Conservation (phyloP, 495 filamentous ascomycete species). For the Penicillium manginii region DNA sequence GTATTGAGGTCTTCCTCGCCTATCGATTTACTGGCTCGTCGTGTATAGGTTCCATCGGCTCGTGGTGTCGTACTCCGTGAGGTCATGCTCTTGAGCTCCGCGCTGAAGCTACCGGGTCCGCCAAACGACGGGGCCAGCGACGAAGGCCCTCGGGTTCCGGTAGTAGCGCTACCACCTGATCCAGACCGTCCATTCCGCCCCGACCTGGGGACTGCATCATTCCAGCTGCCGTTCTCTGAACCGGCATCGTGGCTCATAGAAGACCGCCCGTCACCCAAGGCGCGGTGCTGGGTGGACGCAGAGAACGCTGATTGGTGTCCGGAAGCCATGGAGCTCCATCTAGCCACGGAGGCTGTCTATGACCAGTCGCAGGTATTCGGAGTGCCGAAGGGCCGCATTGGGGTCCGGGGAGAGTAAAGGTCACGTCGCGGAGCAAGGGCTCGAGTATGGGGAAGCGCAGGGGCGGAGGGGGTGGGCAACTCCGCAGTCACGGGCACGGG, state of each 20-base stretch:
- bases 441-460: conserved; percentile 31
- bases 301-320: conserved; percentile 57
- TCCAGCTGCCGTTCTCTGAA: conserved; percentile 50
- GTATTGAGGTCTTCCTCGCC: conserved; percentile 61
- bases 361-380: conserved; percentile 40
- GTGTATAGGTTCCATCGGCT: conserved; percentile 58
- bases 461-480: conserved; percentile 19
- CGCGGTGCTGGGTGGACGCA: conserved; percentile 69
- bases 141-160: conserved; percentile 58
- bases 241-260: conserved; percentile 59
- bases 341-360: conserved; percentile 44
- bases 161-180: conserved; percentile 63
- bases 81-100: conserved; percentile 79
- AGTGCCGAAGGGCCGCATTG: conserved; percentile 43
- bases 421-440: conserved; percentile 32
- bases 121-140: conserved; percentile 67
- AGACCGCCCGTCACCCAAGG: conserved; percentile 59
- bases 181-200: conserved; percentile 55
- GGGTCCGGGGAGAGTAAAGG: conserved; percentile 20
- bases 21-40: conserved; percentile 64
- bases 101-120: conserved; percentile 89
- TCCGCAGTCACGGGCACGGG: conserved; percentile 34
- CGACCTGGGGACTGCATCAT: conserved; percentile 45
- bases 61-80: conserved; percentile 71
- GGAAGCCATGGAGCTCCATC: conserved; percentile 56